phyloP scores from a whole-genome alignment of 2,329 filamentous ascomycete genomes.

The Aspergillus persii region DNA sequence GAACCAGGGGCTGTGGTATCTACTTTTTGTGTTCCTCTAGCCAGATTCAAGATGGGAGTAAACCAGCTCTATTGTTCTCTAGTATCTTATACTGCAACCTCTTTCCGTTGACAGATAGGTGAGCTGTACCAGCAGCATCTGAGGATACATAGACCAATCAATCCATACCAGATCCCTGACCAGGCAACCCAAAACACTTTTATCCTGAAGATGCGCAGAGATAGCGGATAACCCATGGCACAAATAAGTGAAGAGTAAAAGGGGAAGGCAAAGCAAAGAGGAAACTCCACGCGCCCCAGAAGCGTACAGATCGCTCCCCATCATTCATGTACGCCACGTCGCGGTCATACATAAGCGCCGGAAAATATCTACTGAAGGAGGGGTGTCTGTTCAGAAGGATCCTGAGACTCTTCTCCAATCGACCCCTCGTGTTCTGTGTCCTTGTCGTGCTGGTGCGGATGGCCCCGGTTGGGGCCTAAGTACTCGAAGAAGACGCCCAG shows the following conservation, averaged over 20 bases:
- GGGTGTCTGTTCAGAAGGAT: constrained; percentile 36
- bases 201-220: neutral
- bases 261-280: neutral
- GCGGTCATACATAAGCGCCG: neutral
- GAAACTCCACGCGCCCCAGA: neutral
- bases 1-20: neutral
- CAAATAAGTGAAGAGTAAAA: neutral
- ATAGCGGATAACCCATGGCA: neutral
- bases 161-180: constrained; percentile 3
- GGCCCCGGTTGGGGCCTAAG: constrained; percentile 46
- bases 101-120: neutral
- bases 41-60: neutral
- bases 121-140: neutral
- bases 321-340: neutral
- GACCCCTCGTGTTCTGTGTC: constrained; percentile 10
- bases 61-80: neutral
- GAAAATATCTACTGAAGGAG: constrained; percentile 25
- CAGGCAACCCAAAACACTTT: constrained; percentile 5
- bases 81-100: neutral
- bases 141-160: neutral
- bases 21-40: neutral
- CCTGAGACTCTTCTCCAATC: constrained; percentile 14
- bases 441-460: constrained; percentile 20
- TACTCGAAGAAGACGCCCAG: constrained; percentile 75
- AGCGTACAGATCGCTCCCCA: neutral